Evolutionary conservation across 306 rosid species (phyloP).

Genomic region (Castanea mollissima): DNA sequence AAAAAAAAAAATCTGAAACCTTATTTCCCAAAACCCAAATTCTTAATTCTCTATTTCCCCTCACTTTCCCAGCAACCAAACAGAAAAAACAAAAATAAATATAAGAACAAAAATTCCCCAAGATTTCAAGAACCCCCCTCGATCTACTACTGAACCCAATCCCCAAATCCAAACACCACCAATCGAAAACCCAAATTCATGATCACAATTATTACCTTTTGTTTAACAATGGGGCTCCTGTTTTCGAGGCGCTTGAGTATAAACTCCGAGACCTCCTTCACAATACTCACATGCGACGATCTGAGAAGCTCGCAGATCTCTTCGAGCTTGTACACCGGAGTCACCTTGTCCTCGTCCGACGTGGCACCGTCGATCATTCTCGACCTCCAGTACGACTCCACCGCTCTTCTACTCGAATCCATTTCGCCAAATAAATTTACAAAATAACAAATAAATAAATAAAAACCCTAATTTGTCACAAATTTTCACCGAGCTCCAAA

Average conservation of each 20-base stretch:
- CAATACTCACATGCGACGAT: slow-evolving; percentile 84
- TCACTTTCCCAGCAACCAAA: background rate
- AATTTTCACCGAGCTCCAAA: slow-evolving; percentile 7
- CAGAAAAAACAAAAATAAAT: background rate
- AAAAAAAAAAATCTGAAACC: background rate
- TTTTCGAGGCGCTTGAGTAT: slow-evolving; percentile 81
- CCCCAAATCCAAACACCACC: slow-evolving; percentile 11
- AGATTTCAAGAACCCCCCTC: slow-evolving; percentile 12
- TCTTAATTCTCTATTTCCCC: slow-evolving; percentile 1
- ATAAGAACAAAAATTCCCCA: background rate
- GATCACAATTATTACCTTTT: slow-evolving; percentile 65
- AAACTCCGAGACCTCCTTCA: slow-evolving; percentile 85
- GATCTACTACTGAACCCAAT: slow-evolving; percentile 27
- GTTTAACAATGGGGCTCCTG: slow-evolving; percentile 89
- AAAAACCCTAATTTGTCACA: slow-evolving; percentile 9
- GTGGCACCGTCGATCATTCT: slow-evolving; percentile 85
- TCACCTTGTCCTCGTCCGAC: slow-evolving; percentile 86
- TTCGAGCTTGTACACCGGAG: slow-evolving; percentile 90
- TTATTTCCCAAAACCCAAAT: background rate
- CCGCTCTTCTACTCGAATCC: slow-evolving; percentile 98
- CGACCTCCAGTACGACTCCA: slow-evolving; percentile 94
- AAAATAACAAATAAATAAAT: background rate
- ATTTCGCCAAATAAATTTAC: slow-evolving; percentile 32
- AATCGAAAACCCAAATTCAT: background rate
- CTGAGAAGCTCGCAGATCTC: slow-evolving; percentile 82